Evolutionary conservation across 805 yeast genomes (phyloP), one percentile per base, ranked within the genome.

Genomic region (Komagataella kurtzmanii): DNA sequence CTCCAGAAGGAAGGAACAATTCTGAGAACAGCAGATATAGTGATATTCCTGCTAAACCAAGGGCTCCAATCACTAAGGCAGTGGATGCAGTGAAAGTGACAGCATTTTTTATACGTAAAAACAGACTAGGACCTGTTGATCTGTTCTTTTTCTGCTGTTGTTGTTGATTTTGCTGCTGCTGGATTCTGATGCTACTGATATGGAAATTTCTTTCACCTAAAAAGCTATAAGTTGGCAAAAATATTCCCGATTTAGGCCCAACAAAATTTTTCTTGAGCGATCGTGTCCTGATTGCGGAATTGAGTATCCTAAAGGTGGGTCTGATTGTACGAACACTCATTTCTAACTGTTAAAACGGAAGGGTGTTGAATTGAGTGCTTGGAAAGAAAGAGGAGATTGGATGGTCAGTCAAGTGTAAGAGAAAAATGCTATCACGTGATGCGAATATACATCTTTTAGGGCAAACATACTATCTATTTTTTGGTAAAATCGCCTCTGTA

Each of bases 1-100:
- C 97, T 21, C 96, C 95, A 1, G 95, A 83, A 7, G 97, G 97
- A 49, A 90, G 76, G 57, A 88, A 80, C 36, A 90, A 68, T 63
- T 90, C 97, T 8, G 83, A 73, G n/a, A 85, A 75, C 19, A 89
- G 77, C 55, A 88, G 74, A 64, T 87, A 90, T 7, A 87, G 72
- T 18, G 89, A 79, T 53, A 82, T 65, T 48, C 81, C 75, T 0
- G 91, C 80, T 7, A 85, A 70, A 14, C 85, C 88, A 2, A 80
- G 62, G 2, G 89, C 89, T 3, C 85, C 87, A 7, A 83, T 58
- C 0, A 86, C 88, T 30, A 85, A 61, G 2, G 77, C 63, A 0
- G 87, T 73, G 3, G 89, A 80, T 7, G 77, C 63, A 6, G 83
- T 70, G 55, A 84, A 83, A 5, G 85, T 79, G 17, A 83, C 69